A percentile compares a stretch with the other conserved stretches of the same genome.
These are phyloP conservation scores for Mortierella sp. DNA, from an alignment of 371 early-diverging fungal species.

Conservation along the genomic window DNA sequence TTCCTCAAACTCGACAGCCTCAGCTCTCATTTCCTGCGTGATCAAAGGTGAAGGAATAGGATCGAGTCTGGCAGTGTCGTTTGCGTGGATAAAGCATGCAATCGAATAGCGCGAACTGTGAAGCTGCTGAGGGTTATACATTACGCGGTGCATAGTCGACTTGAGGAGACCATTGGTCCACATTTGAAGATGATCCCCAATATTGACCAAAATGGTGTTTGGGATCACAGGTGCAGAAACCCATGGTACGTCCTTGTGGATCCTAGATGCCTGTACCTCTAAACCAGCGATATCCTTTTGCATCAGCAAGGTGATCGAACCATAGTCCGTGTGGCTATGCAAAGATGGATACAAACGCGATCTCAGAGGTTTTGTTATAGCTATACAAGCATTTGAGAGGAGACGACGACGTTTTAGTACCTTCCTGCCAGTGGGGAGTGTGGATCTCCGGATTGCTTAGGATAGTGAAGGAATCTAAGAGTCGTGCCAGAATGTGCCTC, in stretches of 20 bases:
- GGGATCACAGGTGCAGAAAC: constrained; percentile 74
- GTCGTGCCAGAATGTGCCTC: constrained; percentile 62
- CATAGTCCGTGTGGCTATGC: constrained; percentile 76
- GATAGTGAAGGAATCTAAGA: constrained; percentile 74
- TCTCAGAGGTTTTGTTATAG: not conserved
- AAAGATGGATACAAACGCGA: not conserved
- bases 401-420: constrained; percentile 23
- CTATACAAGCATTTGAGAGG: not conserved
- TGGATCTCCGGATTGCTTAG: constrained; percentile 56
- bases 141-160: constrained; percentile 80
- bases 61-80: constrained; percentile 57
- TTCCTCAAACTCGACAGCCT: constrained; percentile 52
- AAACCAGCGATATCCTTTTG: constrained; percentile 80
- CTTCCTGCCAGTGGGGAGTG: constrained; percentile 71
- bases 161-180: constrained; percentile 82
- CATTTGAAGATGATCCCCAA: constrained; percentile 76
- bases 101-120: constrained; percentile 76
- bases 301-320: constrained; percentile 78
- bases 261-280: constrained; percentile 68
- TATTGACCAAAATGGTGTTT: constrained; percentile 75
- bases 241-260: constrained; percentile 62
- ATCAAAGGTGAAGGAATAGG: constrained; percentile 60
- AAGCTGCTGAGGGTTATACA: constrained; percentile 69
- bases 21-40: constrained; percentile 44
- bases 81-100: constrained; percentile 77